Evolutionary conservation across 148 eudicot genomes (phyloP).

Genomic region (Persicaria maculosa): DNA sequence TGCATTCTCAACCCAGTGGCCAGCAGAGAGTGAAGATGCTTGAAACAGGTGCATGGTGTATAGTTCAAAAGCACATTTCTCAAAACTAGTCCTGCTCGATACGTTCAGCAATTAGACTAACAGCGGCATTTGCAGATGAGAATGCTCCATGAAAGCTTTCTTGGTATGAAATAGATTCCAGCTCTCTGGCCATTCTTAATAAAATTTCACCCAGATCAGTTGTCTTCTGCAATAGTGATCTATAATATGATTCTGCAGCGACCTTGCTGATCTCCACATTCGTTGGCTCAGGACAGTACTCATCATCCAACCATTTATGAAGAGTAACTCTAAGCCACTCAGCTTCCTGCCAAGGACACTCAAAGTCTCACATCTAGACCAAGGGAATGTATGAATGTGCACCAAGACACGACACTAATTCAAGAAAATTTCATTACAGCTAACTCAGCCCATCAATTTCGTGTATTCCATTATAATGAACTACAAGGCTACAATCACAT

Average conservation of each 20-base stretch:
- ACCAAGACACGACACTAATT: not conserved
- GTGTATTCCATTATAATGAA: no score
- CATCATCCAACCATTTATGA: conserved; percentile 90
- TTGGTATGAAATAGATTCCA: conserved; percentile 69
- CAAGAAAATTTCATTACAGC: no score
- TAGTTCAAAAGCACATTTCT: not conserved
- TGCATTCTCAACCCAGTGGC: not conserved
- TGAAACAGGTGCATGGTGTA: not conserved
- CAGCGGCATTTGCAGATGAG: conserved; percentile 93
- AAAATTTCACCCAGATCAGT: conserved; percentile 78
- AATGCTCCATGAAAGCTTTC: conserved; percentile 98
- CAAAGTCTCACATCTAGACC: not conserved
- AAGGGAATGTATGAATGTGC: not conserved
- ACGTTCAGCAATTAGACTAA: conserved; percentile 57
- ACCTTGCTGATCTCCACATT: conserved; percentile 74
- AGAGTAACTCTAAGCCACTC: conserved; percentile 80
- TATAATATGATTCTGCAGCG: conserved; percentile 67
- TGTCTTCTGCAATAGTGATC: conserved; percentile 47
- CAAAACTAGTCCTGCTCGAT: conserved; percentile 35
- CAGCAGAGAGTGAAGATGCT: not conserved
- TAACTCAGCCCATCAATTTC: no score
- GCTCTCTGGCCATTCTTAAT: conserved; percentile 55
- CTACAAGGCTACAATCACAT: no score
- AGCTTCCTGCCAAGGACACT: conserved; percentile 48
- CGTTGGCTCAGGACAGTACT: conserved; percentile 90